Percentiles rank a stretch among this genome's conserved stretches.
Conservation (phyloP, 2,329 filamentous ascomycete genomes). For the Colletotrichum phormii region DNA sequence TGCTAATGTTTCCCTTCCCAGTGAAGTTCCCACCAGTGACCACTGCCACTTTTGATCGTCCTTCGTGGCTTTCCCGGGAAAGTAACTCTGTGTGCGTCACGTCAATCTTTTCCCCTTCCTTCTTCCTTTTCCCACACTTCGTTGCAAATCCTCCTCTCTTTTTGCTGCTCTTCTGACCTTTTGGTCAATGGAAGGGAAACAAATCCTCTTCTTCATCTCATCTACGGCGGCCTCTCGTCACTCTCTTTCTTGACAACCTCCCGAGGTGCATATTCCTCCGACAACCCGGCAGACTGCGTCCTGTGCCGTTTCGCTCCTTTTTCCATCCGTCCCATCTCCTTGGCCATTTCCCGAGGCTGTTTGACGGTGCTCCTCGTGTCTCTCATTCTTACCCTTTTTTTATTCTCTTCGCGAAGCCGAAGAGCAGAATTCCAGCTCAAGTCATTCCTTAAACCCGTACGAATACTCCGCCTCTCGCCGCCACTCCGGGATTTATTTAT, state of each 20-base stretch:
- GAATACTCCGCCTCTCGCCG: slow-evolving; percentile 19
- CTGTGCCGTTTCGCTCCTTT: slow-evolving; percentile 29
- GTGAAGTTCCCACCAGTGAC: background rate
- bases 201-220: slow-evolving; percentile 4
- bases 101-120: slow-evolving; percentile 26
- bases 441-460: slow-evolving; percentile 15
- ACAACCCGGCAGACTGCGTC: slow-evolving; percentile 22
- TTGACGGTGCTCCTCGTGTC: slow-evolving; percentile 20
- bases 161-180: slow-evolving; percentile 5
- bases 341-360: slow-evolving; percentile 25
- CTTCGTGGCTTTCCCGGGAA: slow-evolving; percentile 25
- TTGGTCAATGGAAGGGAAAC: slow-evolving; percentile 1
- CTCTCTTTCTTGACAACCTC: slow-evolving; percentile 1
- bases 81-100: slow-evolving; percentile 14
- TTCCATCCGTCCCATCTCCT: slow-evolving; percentile 6
- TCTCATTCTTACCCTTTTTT: slow-evolving; percentile 6
- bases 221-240: slow-evolving; percentile 19
- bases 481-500: slow-evolving; percentile 8
- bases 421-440: background rate
- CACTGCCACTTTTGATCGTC: slow-evolving; percentile 14
- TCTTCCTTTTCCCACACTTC: slow-evolving; percentile 9
- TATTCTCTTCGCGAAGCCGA: background rate
- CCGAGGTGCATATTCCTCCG: slow-evolving; percentile 12
- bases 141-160: background rate
- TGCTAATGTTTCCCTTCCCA: background rate